Evolutionary conservation across 257 asterid species (phyloP).

Genomic region (Solanum etuberosum): DNA sequence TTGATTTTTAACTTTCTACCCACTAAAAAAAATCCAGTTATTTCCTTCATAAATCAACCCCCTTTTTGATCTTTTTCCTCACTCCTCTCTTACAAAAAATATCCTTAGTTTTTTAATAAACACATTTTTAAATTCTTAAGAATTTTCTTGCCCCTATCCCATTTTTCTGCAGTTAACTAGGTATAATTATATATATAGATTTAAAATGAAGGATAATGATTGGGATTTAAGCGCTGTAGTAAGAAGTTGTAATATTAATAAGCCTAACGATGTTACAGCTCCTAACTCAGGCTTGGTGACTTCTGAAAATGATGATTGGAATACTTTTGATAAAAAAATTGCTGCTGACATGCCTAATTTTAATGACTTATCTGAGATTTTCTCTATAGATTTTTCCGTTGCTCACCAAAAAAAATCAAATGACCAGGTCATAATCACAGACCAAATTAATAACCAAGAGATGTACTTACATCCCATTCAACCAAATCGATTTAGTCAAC

Average conservation of each 20-base stretch:
- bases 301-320: too few species aligned
- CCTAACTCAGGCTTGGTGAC: too few species aligned
- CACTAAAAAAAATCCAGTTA: background rate
- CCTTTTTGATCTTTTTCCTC: background rate
- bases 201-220: conserved; percentile 32
- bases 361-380: too few species aligned
- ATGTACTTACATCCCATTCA: background rate
- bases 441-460: background rate
- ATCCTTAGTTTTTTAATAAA: background rate
- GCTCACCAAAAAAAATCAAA: background rate
- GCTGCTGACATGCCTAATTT: too few species aligned
- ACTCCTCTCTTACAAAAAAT: background rate
- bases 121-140: background rate
- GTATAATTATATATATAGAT: background rate
- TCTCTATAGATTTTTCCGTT: background rate
- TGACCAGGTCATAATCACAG: background rate
- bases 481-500: background rate
- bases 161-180: background rate
- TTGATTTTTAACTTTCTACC: background rate
- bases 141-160: background rate
- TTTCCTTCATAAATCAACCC: background rate
- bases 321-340: too few species aligned
- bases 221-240: conserved; percentile 74
- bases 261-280: too few species aligned
- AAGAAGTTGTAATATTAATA: conserved; percentile 24